A percentile compares a stretch with the other conserved stretches of the same genome.
These are phyloP conservation scores for Pezicula radicicola DNA, from an alignment of 2,329 filamentous ascomycete genomes.

Conservation along the genomic window DNA sequence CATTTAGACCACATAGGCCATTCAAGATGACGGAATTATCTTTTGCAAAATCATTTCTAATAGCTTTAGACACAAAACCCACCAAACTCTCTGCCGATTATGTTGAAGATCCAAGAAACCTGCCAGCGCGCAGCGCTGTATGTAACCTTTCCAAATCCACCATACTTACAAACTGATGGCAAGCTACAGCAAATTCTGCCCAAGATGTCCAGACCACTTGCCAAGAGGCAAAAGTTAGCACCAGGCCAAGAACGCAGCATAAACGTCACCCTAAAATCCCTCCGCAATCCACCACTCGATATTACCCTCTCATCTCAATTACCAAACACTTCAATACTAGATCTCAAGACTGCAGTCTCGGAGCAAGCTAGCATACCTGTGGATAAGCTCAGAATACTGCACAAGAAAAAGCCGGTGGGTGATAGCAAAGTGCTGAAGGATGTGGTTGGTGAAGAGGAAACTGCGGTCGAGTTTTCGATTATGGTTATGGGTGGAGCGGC, in stretches of 20 bases:
- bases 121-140: slow-evolving; percentile 76
- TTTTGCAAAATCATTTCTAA: slow-evolving; percentile 83
- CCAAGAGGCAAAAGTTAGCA: slow-evolving; percentile 38
- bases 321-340: slow-evolving; percentile 70
- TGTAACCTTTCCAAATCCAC: slow-evolving; percentile 24
- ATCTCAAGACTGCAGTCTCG: slow-evolving; percentile 71
- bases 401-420: slow-evolving; percentile 80
- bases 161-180: neutral
- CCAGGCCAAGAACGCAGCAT: slow-evolving; percentile 52
- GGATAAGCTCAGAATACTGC: slow-evolving; percentile 83
- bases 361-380: slow-evolving; percentile 58
- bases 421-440: slow-evolving; percentile 79
- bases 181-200: slow-evolving; percentile 65
- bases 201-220: slow-evolving; percentile 58
- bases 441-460: slow-evolving; percentile 55
- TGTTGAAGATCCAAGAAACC: slow-evolving; percentile 79
- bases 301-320: slow-evolving; percentile 62
- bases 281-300: slow-evolving; percentile 71
- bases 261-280: slow-evolving; percentile 67
- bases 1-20: neutral
- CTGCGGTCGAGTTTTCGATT: slow-evolving; percentile 70
- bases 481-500: slow-evolving; percentile 81
- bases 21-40: slow-evolving; percentile 72
- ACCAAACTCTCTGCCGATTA: slow-evolving; percentile 84
- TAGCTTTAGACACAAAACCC: slow-evolving; percentile 73